phyloP scores from a whole-genome alignment of 257 asterid species.

The Sherardia arvensis region DNA sequence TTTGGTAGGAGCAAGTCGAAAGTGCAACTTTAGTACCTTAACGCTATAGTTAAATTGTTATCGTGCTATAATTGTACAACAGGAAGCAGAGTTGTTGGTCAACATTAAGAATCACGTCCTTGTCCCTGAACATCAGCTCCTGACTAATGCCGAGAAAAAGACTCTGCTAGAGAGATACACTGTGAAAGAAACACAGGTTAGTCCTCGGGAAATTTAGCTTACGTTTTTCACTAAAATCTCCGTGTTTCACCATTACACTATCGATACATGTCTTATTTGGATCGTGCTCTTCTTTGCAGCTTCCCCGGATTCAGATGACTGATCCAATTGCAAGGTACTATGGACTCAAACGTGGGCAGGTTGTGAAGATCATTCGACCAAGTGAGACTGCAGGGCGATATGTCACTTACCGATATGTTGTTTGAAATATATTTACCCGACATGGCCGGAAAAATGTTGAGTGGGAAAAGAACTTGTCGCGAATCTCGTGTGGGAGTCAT shows the following conservation, averaged over 20 bases:
- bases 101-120: slow-evolving; percentile 75
- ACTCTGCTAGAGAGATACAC: slow-evolving; percentile 75
- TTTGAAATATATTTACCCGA: slow-evolving; percentile 22
- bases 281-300: slow-evolving; percentile 28
- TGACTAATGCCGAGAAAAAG: slow-evolving; percentile 64
- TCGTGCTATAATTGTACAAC: slow-evolving; percentile 1
- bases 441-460: neutral
- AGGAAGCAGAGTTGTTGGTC: slow-evolving; percentile 71
- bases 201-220: slow-evolving; percentile 11
- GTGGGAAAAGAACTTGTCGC: neutral
- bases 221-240: too few species aligned
- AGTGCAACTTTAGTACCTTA: too few species aligned
- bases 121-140: slow-evolving; percentile 76
- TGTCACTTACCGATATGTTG: slow-evolving; percentile 63
- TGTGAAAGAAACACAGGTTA: slow-evolving; percentile 84
- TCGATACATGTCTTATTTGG: neutral
- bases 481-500: too few species aligned
- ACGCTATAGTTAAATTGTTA: too few species aligned
- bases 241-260: neutral
- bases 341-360: slow-evolving; percentile 67
- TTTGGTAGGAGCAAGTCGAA: too few species aligned
- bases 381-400: slow-evolving; percentile 93
- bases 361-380: slow-evolving; percentile 68
- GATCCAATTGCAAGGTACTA: slow-evolving; percentile 80
- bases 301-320: slow-evolving; percentile 67